Percentiles rank a stretch among this genome's conserved stretches.
These are phyloP conservation scores for Phyllosticta citribraziliensis DNA, from an alignment of 2,329 filamentous ascomycete species.

Conservation along the genomic window DNA sequence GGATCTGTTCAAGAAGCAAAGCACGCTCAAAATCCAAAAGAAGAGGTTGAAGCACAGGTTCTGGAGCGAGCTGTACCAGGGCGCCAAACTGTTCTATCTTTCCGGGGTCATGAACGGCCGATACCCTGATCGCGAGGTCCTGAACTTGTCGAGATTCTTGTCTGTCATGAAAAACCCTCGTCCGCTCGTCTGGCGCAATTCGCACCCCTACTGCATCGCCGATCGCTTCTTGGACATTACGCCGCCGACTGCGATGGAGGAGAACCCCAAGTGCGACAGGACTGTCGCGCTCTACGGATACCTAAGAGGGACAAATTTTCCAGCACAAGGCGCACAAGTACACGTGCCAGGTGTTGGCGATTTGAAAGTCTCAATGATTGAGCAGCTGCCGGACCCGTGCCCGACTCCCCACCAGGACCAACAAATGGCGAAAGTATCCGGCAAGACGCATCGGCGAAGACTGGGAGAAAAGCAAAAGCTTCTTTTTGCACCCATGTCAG, in stretches of 20 bases:
- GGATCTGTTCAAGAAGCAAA: constrained; percentile 89
- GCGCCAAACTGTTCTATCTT: constrained; percentile 92
- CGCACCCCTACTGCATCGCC: constrained; percentile 85
- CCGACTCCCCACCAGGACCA: constrained; percentile 88
- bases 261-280: constrained; percentile 80
- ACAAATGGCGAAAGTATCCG: constrained; percentile 70
- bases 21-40: constrained; percentile 84
- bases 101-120: constrained; percentile 93
- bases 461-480: constrained; percentile 96
- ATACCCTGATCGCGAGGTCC: constrained; percentile 91
- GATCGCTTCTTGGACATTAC: constrained; percentile 95
- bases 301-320: constrained; percentile 87
- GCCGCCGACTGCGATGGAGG: constrained; percentile 82
- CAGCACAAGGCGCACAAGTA: constrained; percentile 72
- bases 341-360: constrained; percentile 92
- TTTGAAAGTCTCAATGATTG: constrained; percentile 71
- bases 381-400: constrained; percentile 85
- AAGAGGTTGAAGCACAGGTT: constrained; percentile 92
- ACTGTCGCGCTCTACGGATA: constrained; percentile 90
- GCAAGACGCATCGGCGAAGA: constrained; percentile 69
- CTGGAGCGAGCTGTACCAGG: constrained; percentile 95
- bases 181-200: constrained; percentile 92
- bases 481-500: constrained; percentile 94
- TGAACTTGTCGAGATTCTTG: constrained; percentile 89
- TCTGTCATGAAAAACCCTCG: constrained; percentile 99